Conservation (phyloP, 805 yeast genomes). For the Debaryomyces prosopidis region DNA sequence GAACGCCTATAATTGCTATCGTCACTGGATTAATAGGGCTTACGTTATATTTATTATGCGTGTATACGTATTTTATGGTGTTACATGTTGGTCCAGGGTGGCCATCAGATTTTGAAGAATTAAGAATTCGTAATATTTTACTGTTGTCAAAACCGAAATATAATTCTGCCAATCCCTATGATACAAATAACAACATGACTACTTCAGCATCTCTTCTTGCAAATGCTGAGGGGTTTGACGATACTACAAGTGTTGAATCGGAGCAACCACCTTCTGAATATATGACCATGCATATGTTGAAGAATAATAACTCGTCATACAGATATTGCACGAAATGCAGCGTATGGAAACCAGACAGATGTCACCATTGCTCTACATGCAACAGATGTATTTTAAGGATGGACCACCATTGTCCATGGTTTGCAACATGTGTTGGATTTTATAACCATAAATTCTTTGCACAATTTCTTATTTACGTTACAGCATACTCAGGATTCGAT, state of each 20-base stretch:
- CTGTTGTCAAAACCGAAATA: constrained; percentile 12
- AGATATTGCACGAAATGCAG: constrained; percentile 57
- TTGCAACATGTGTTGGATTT: constrained; percentile 83
- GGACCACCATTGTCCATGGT: constrained; percentile 87
- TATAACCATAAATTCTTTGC: constrained; percentile 76
- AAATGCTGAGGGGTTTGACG: constrained; percentile 5
- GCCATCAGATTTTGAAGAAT: constrained; percentile 55
- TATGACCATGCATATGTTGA: constrained; percentile 40
- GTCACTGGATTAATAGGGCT: constrained; percentile 22
- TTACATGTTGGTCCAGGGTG: constrained; percentile 63
- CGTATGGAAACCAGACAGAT: constrained; percentile 61
- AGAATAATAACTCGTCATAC: constrained; percentile 53
- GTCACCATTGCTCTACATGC: constrained; percentile 58
- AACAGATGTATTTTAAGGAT: constrained; percentile 47
- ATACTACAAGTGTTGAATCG: neutral
- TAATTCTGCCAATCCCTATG: constrained; percentile 14
- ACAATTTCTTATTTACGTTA: constrained; percentile 63
- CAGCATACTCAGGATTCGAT: constrained; percentile 47
- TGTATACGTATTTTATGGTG: constrained; percentile 55
- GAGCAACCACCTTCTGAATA: constrained; percentile 32
- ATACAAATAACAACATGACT: neutral
- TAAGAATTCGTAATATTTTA: constrained; percentile 27
- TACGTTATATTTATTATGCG: constrained; percentile 31
- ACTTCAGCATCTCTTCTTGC: constrained; percentile 7
- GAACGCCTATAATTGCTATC: constrained; percentile 11